These are phyloP conservation scores for Neurospora sp. DNA, from an alignment of 495 filamentous ascomycete species.

Conservation along the genomic window DNA sequence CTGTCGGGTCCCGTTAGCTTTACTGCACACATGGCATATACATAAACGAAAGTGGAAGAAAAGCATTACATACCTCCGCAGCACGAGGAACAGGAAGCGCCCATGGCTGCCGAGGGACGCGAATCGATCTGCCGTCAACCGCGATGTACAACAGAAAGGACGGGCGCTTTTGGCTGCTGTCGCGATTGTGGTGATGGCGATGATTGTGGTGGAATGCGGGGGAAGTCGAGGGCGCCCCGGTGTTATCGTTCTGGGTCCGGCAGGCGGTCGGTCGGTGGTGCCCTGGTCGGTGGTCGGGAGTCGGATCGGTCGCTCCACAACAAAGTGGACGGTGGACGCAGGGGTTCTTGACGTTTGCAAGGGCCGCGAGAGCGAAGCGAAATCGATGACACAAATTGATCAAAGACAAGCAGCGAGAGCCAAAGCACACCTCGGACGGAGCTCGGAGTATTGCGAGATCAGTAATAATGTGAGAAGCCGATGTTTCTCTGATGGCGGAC, in stretches of 20 bases:
- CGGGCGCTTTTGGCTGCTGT: constrained; percentile 3
- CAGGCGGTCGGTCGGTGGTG: not conserved
- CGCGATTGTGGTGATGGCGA: constrained; percentile 2
- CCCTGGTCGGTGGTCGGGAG: not conserved
- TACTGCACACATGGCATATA: not conserved
- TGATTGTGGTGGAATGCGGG: constrained; percentile 14
- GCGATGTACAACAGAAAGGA: constrained; percentile 1
- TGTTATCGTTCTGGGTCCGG: not conserved
- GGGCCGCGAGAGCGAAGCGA: not conserved
- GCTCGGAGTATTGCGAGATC: not conserved
- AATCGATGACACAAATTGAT: not conserved
- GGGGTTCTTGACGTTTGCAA: not conserved
- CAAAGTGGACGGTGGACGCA: not conserved
- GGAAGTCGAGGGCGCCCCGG: not conserved
- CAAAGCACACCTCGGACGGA: not conserved
- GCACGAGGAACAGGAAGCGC: constrained; percentile 30
- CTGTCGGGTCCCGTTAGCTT: constrained; percentile 30
- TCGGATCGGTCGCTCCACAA: not conserved
- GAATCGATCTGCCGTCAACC: not conserved
- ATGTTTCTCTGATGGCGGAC: not conserved
- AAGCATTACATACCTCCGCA: constrained; percentile 24
- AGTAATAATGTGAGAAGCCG: not conserved
- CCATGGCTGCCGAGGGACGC: constrained; percentile 24
- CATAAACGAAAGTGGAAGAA: not conserved
- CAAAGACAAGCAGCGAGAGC: not conserved